Evolutionary conservation across 345 rosid species (phyloP).

Genomic region (Bruguiera sexangula): DNA sequence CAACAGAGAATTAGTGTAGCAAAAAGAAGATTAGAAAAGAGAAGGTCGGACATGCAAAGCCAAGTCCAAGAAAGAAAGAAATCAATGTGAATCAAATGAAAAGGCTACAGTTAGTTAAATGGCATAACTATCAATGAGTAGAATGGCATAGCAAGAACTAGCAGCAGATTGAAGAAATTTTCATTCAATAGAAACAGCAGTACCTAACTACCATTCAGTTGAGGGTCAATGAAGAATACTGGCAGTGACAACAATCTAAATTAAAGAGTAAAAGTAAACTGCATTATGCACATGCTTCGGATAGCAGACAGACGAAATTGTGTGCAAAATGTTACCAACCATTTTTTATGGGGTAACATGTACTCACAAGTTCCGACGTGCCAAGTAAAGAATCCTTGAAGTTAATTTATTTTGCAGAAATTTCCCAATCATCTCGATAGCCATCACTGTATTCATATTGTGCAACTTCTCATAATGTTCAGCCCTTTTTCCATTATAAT

Average conservation of each 20-base stretch:
- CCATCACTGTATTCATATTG: constrained; percentile 64
- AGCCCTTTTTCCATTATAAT: constrained; percentile 45
- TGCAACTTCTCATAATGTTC: constrained; percentile 48
- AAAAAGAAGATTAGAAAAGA: neutral
- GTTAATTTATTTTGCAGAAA: constrained; percentile 63
- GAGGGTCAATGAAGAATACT: neutral
- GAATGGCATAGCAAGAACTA: neutral
- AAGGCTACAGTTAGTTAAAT: neutral
- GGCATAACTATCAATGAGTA: neutral
- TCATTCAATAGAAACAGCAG: neutral
- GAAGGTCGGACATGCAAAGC: neutral
- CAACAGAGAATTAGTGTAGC: neutral
- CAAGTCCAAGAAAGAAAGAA: neutral
- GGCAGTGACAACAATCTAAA: neutral
- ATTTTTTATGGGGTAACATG: neutral
- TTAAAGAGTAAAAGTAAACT: neutral
- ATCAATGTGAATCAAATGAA: neutral
- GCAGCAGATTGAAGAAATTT: neutral
- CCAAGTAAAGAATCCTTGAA: constrained; percentile 74
- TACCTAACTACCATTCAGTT: neutral
- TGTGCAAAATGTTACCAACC: neutral
- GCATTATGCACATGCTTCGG: constrained; percentile 2
- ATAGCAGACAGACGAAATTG: neutral
- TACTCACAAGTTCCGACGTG: constrained; percentile 64
- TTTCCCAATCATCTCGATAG: constrained; percentile 73